phyloP scores from a whole-genome alignment of 495 filamentous ascomycete species.

The Penicillium manginii region DNA sequence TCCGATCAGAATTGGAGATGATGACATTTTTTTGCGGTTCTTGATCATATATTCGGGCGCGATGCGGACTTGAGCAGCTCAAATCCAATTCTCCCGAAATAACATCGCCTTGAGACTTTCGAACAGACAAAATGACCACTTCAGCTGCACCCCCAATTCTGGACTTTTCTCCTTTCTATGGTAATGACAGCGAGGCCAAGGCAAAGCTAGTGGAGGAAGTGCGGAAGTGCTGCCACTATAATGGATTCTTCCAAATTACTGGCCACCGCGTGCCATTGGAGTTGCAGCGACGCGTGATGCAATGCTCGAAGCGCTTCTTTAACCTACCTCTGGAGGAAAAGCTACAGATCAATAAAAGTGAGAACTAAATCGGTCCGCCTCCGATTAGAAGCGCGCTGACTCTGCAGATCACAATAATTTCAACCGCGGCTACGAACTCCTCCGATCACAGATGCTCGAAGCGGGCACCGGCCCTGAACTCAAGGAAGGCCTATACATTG shows the following conservation, averaged over 20 bases:
- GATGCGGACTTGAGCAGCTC: background rate
- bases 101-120: background rate
- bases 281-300: conserved; percentile 36
- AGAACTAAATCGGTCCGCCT: background rate
- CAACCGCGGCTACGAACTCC: conserved; percentile 55
- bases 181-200: conserved; percentile 31
- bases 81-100: background rate
- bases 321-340: conserved; percentile 56
- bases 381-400: conserved; percentile 1
- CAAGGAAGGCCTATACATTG: conserved; percentile 56
- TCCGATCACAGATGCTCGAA: conserved; percentile 54
- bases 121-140: conserved; percentile 20
- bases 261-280: conserved; percentile 48
- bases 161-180: conserved; percentile 42
- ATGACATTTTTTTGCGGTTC: background rate
- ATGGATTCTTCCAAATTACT: conserved; percentile 56
- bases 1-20: conserved; percentile 11
- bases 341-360: conserved; percentile 48
- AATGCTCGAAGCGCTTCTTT: conserved; percentile 52
- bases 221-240: conserved; percentile 39
- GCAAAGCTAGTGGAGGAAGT: conserved; percentile 33
- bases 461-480: conserved; percentile 49
- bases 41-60: conserved; percentile 10
- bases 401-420: conserved; percentile 34
- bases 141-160: conserved; percentile 37